Conservation (phyloP, 2,329 filamentous ascomycete species). For the Aspergillus tanneri region DNA sequence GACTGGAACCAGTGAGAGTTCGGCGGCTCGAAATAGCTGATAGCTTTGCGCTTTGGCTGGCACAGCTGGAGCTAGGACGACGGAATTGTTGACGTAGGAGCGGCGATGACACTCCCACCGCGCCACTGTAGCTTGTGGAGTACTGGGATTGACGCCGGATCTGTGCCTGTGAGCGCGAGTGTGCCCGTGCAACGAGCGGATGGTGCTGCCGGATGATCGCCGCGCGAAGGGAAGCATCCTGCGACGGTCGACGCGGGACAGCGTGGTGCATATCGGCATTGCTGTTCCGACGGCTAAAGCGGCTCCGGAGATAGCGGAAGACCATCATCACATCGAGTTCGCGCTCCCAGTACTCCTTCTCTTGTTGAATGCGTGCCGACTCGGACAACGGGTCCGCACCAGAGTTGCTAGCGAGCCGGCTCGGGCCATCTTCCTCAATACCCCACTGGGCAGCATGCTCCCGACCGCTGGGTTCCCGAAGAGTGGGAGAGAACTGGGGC, state of each 20-base stretch:
- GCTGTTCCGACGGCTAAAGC: slow-evolving; percentile 60
- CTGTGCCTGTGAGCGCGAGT: slow-evolving; percentile 49
- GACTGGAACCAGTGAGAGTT: slow-evolving; percentile 60
- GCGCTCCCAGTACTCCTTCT: slow-evolving; percentile 84
- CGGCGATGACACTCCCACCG: slow-evolving; percentile 33
- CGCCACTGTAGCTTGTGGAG: slow-evolving; percentile 26
- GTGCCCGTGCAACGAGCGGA: slow-evolving; percentile 68
- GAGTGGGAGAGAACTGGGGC: slow-evolving; percentile 53
- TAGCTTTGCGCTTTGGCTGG: slow-evolving; percentile 80
- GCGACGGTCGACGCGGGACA: slow-evolving; percentile 44
- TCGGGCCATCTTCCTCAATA: slow-evolving; percentile 59
- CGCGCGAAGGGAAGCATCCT: slow-evolving; percentile 71
- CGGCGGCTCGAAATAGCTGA: slow-evolving; percentile 67
- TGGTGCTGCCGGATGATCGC: slow-evolving; percentile 87
- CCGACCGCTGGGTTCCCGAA: slow-evolving; percentile 37
- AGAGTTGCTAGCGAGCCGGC: too few relatives aligned
- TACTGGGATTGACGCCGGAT: slow-evolving; percentile 53
- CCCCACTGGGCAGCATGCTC: slow-evolving; percentile 63
- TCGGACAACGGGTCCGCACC: slow-evolving; percentile 33
- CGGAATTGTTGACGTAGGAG: slow-evolving; percentile 47
- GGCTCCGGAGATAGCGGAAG: slow-evolving; percentile 78
- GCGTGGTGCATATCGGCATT: slow-evolving; percentile 35
- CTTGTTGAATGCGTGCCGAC: slow-evolving; percentile 49
- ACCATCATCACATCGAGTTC: slow-evolving; percentile 89
- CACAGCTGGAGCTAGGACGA: slow-evolving; percentile 66